These are phyloP conservation scores for Wickerhamiella siamensis DNA, from an alignment of 805 yeast species.

Conservation along the genomic window DNA sequence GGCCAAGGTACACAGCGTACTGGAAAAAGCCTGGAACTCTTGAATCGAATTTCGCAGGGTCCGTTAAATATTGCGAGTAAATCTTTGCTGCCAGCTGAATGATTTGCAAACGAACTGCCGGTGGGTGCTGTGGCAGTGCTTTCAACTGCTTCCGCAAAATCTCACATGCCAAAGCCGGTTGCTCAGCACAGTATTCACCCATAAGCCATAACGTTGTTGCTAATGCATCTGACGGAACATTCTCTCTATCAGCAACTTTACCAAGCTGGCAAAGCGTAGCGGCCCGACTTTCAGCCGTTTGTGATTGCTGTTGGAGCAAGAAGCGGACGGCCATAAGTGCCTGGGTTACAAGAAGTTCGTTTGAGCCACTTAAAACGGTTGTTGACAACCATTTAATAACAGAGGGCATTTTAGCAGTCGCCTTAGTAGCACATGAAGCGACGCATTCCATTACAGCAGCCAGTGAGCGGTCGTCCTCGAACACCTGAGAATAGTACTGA, in stretches of 20 bases:
- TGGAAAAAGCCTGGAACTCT: conserved; percentile 39
- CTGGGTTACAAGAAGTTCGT: conserved; percentile 10
- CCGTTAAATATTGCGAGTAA: conserved; percentile 40
- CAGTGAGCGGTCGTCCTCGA: conserved; percentile 2
- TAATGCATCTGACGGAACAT: conserved; percentile 35
- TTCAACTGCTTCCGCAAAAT: conserved; percentile 45
- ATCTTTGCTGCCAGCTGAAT: conserved; percentile 63
- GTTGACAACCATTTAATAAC: conserved; percentile 11
- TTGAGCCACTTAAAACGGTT: conserved; percentile 6
- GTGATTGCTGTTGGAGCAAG: conserved; percentile 12
- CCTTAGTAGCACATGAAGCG: conserved; percentile 7
- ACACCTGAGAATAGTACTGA: conserved; percentile 3
- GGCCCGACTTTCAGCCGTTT: conserved; percentile 11
- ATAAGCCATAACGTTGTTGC: conserved; percentile 83
- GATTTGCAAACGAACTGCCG: conserved; percentile 53
- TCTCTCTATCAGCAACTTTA: conserved; percentile 19
- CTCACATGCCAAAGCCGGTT: conserved; percentile 54
- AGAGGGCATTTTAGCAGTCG: conserved; percentile 2
- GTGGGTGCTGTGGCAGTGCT: conserved; percentile 38
- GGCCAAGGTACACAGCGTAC: conserved; percentile 45
- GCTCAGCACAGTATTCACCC: conserved; percentile 53
- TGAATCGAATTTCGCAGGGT: conserved; percentile 10
- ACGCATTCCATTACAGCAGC: conserved; percentile 6
- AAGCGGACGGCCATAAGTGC: conserved; percentile 15
- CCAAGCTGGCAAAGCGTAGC: conserved; percentile 12